Base-by-base conservation (phyloP, 2,329 filamentous ascomycete species). In the Ustulina deusta region DNA sequence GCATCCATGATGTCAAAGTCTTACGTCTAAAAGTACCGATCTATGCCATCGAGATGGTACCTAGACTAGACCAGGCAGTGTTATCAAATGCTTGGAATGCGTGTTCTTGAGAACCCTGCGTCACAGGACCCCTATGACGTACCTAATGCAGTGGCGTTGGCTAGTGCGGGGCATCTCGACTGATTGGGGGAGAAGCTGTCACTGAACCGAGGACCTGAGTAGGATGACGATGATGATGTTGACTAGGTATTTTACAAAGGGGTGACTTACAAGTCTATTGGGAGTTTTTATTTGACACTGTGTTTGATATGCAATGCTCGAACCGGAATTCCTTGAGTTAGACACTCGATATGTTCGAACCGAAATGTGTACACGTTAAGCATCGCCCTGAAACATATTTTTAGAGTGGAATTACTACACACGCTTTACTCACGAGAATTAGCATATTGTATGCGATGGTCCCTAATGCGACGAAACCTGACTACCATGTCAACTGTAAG, bases 91-190 rank as follows among this genome's bases (percentile, higher is more conserved):
- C 27, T 42, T 32, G 56, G 36, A 42, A 54, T 40, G 36, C 29
- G 46, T 22, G 36, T 56, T 27, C 36, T 36, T 56, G 54, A 59
- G 46, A 58, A 20, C n/a, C 54, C 59, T 44, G 34, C 63, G 63
- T 60, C 63, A 64, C 67, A 61, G 61, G 66, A 67, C 64, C 67
- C 67, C 48, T 63, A 69, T 69, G 67, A 69, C 67, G 67, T 69
- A 69, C 40, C 44, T 69, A 38, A 62, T 49, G 42, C 9, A 40
- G 36, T n/a, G 54, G 32, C 22, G 42, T 13, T 38, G 11, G 40
- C 4, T 25, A 49, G 36, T 29, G 58, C 34, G 63, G 66, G 65
- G 56, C 48, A 66, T 5, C 20, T 46, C 32, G 20, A 7, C 38
- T 34, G 11, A 44, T 32, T 36, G 36, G n/a, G 48, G 29, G 32